Conservation (phyloP, 1,284 basidiomycete species). For the Somion occarium region DNA sequence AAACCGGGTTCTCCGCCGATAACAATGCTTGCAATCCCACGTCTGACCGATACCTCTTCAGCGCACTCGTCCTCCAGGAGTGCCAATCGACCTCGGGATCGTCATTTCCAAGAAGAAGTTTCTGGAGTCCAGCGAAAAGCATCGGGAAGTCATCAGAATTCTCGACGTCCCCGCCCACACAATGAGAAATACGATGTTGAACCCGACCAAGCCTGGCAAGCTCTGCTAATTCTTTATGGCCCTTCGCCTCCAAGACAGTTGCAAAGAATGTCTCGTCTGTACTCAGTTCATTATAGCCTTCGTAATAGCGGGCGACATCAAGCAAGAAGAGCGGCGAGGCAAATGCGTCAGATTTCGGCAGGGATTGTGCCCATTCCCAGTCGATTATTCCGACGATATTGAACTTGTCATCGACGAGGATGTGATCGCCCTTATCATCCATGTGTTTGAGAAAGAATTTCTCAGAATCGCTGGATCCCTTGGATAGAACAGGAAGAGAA, state of each 20-base stretch:
- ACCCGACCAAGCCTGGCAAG: conserved; percentile 3
- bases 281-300: conserved; percentile 10
- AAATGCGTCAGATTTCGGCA: conserved; percentile 17
- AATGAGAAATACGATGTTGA: background rate
- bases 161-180: background rate
- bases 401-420: conserved; percentile 22
- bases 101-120: background rate
- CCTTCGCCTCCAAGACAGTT: conserved; percentile 7
- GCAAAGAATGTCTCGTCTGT: conserved; percentile 5
- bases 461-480: background rate
- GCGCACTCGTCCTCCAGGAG: background rate
- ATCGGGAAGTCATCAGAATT: background rate
- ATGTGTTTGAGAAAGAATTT: conserved; percentile 25
- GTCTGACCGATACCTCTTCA: background rate
- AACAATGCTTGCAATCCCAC: background rate
- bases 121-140: background rate
- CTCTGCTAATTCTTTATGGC: conserved; percentile 6
- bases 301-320: conserved; percentile 7
- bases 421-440: conserved; percentile 27
- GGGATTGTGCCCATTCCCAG: conserved; percentile 26
- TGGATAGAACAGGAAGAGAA: conserved; percentile 3
- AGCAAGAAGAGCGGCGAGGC: conserved; percentile 11
- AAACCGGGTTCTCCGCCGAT: too few relatives aligned
- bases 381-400: conserved; percentile 25
- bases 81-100: background rate